These are phyloP conservation scores for Juglanconis sp. DNA, from an alignment of 2,329 filamentous ascomycete genomes.

Conservation along the genomic window DNA sequence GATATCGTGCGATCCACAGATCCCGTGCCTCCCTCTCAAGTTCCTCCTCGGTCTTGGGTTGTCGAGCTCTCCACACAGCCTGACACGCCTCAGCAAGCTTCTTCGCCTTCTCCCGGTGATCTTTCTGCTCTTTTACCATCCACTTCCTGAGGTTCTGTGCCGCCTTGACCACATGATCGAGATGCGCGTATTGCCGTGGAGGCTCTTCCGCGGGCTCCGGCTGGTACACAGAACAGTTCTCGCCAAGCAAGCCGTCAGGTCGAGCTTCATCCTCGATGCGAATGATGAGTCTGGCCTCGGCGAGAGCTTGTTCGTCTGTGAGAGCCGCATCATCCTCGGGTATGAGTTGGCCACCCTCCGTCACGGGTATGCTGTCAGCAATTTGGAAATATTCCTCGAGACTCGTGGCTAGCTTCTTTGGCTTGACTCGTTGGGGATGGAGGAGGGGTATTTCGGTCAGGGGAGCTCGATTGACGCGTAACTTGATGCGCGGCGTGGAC, in stretches of 20 bases:
- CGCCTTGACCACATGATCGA: constrained; percentile 80
- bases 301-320: constrained; percentile 59
- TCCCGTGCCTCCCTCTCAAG: constrained; percentile 74
- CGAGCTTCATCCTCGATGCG: constrained; percentile 71
- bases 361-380: constrained; percentile 50
- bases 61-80: constrained; percentile 70
- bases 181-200: constrained; percentile 76
- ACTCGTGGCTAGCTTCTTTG: constrained; percentile 49
- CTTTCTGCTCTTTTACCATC: constrained; percentile 72
- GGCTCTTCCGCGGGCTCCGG: constrained; percentile 73
- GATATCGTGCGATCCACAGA: constrained; percentile 66
- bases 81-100: constrained; percentile 74
- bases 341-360: constrained; percentile 54
- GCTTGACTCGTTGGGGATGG: constrained; percentile 56
- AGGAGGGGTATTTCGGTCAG: constrained; percentile 52
- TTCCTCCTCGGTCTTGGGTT: constrained; percentile 76
- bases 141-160: constrained; percentile 77
- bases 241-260: constrained; percentile 71
- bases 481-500: constrained; percentile 7
- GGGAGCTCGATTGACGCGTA: constrained; percentile 27
- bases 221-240: constrained; percentile 67
- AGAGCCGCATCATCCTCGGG: constrained; percentile 55
- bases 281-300: constrained; percentile 67
- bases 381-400: constrained; percentile 57
- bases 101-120: constrained; percentile 75